Evolutionary conservation across 352 stramenopile species (phyloP), one percentile per base, ranked within the genome.

Genomic region (Globisporangium lucens): DNA sequence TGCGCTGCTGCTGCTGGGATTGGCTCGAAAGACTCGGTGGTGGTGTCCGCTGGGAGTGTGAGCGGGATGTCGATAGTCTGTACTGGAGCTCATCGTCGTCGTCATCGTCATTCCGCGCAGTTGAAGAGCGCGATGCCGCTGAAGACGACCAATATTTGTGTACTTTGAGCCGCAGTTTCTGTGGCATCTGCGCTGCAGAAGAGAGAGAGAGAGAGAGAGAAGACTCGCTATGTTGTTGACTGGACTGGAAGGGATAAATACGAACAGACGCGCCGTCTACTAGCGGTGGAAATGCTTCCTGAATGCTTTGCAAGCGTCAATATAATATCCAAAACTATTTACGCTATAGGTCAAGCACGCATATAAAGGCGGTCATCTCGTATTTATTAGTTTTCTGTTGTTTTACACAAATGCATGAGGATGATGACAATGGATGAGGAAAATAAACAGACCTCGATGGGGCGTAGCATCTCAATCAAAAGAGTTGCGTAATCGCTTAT

Each of bases 401-500:
- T 49, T 30, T 61, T 49, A 22, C 41, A 61, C 20, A 61, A 22
- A 43, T 43, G 55, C 17, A 24, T 38, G 9, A 24, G 24, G 24
- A 46, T 51, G 43, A 24, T 22, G 43, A 24, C 9, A 46, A 33
- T 38, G 2, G 55, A 60, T 43, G 53, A 59, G 43, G 12, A 57
- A 57, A n/a, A 8, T 7, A 47, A 52, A 38, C 35, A 51, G 17
- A 51, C 43, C 43, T 51, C 24, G 43, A 51, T 51, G 17, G 17
- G 43, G 7, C 4, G 24, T n/a, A 49, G 8, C 43, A 38, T 46
- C 30, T 43, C n/a, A 22, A 33, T 60, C 20, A 17, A 35, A 12
- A 41, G 38, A 22, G 36, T 4, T 43, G 17, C 13, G 1, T 35
- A 35, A 9, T 17, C 49, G 52, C 49, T 77, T 73, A 92, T 43